Base-by-base conservation (phyloP, 768 basidiomycete species). In the Piloderma croceum region DNA sequence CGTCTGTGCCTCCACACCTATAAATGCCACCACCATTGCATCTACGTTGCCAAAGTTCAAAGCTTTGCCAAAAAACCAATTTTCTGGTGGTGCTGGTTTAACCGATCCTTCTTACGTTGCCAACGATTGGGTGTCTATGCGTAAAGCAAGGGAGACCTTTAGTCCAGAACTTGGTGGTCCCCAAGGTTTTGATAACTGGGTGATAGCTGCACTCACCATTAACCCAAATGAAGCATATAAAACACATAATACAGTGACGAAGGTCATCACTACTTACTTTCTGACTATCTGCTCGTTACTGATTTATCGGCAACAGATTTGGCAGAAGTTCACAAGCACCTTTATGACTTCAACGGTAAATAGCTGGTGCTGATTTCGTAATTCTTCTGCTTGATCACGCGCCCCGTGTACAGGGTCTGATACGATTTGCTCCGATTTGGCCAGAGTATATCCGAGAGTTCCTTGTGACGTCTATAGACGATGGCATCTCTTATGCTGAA, bases 401-500 rank as follows among this genome's bases (percentile, higher is more conserved):
- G n/a, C n/a, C n/a, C n/a, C n/a, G 6, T 24, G 25, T 6, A 36
- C 33, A 75, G 73, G 68, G 67, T 10, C 44, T 77, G 6, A 63
- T 70, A 46, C 61, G 60, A 33, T 84, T 73, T 47, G 61, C 63
- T 10, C 83, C 84, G 1, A 63, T 87, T 18, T 84, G 71, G 55
- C 49, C 57, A 12, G 67, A 73, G 42, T 86, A 83, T 54, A 64
- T 87, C 35, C 67, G 73, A 20, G 67, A 78, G 43, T 83, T 86
- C 55, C 64, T 90, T 42, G 55, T 67, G 21, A 66, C 75, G 23
- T 79, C 74, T 1, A 70, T 85, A 12, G 75, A 72, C 22, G 86
- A 90, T 51, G 83, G 83, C 0, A 76, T 88, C 27, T 80, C 69
- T 2, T 88, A 88, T 53, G 58, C 78, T 9, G 86, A 89, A 61